Evolutionary conservation across 768 basidiomycete genomes (phyloP).

Genomic region (Auriscalpium orientale): DNA sequence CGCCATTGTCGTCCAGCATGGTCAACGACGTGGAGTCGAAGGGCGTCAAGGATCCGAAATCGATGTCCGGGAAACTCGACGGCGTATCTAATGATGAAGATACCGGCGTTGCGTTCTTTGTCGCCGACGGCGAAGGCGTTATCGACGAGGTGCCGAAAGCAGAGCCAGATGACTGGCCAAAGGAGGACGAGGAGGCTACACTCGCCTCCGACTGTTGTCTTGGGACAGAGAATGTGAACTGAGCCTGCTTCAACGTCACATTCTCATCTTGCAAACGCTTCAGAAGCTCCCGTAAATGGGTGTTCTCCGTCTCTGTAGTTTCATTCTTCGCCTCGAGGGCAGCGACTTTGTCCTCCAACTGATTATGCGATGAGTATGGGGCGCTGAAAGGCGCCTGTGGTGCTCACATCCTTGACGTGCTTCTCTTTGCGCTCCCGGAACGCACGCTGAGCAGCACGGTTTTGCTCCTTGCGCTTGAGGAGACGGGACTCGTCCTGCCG

Average conservation of each 20-base stretch:
- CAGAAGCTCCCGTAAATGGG: slow-evolving; percentile 82
- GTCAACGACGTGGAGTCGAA: slow-evolving; percentile 66
- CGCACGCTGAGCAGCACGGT: slow-evolving; percentile 92
- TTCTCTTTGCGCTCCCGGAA: slow-evolving; percentile 97
- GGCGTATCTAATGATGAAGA: slow-evolving; percentile 23
- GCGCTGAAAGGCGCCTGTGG: background rate
- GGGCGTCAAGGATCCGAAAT: slow-evolving; percentile 60
- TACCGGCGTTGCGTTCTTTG: slow-evolving; percentile 18
- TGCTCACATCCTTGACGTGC: slow-evolving; percentile 89
- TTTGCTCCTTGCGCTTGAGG: slow-evolving; percentile 92
- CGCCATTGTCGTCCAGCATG: slow-evolving; percentile 51
- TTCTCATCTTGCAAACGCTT: slow-evolving; percentile 84
- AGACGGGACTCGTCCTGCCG: slow-evolving; percentile 63
- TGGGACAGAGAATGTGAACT: slow-evolving; percentile 82
- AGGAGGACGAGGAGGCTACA: slow-evolving; percentile 10
- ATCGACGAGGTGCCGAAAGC: background rate
- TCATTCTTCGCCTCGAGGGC: slow-evolving; percentile 81
- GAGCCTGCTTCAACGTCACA: slow-evolving; percentile 64
- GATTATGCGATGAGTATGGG: background rate
- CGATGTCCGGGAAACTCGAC: slow-evolving; percentile 26
- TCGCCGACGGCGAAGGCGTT: slow-evolving; percentile 13
- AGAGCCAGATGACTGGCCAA: slow-evolving; percentile 2
- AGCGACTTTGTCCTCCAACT: slow-evolving; percentile 90
- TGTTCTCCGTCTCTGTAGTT: slow-evolving; percentile 67
- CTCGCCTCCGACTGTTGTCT: slow-evolving; percentile 22